Base-by-base conservation (phyloP, 108 stramenopile genomes). In the Pseudonitzschia delicatissima region DNA sequence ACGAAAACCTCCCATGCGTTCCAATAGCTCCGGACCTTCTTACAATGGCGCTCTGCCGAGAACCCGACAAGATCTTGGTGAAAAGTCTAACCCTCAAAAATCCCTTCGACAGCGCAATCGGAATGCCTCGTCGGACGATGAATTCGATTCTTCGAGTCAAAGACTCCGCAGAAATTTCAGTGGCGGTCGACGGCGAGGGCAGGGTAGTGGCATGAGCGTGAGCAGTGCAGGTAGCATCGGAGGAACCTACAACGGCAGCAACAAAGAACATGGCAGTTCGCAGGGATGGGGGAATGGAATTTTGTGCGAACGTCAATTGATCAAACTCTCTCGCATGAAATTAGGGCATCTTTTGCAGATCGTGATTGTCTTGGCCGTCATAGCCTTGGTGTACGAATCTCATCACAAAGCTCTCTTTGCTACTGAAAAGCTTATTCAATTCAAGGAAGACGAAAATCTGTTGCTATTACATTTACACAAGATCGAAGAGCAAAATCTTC, bases 401-500 rank as follows among this genome's bases (percentile, higher is more conserved):
- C 72, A 83, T 34, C 69, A 68, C 60, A 76, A 77, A 64, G 75
- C 74, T 0, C 47, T 72, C 18, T 51, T 61, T 44, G 73, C 78
- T 3, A 62, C 77, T 2, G 39, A 68, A 11, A 71, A 71, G 31
- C 49, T 83, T 9, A 57, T 44, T 21, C 67, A 77, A 48, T 73
- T 74, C 69, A 76, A 77, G 64, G 58, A 76, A 35, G 82, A 79
- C 50, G 82, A 83, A 53, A 65, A 74, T 0, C 62, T 73, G 21
- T 27, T 79, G 20, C 6, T 83, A 26, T 39, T 76, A 23, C 78
- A 83, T 55, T 40, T 83, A 18, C 68, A 79, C 25, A 64, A 68
- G 42, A 66, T 83, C 40, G 82, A 83, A 60, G 71, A 74, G 25
- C 75, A 78, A 42, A 69, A 78, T 18, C 62, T 76, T 25, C 68